These are phyloP conservation scores for Heliamphora pulchella DNA, from an alignment of 179 eudicot species.

Conservation along the genomic window DNA sequence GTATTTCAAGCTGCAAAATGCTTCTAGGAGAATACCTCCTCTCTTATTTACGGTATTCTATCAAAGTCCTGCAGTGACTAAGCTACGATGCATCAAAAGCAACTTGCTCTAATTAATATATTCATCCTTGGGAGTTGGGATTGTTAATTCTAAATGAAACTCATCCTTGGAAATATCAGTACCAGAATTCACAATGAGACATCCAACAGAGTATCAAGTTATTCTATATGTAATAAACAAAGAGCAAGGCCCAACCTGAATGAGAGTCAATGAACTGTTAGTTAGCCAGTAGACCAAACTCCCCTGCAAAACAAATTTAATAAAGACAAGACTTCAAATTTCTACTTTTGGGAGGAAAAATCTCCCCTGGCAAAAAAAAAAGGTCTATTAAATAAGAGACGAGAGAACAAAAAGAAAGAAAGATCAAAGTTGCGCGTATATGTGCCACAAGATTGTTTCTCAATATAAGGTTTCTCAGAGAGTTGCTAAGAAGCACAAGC, in stretches of 20 bases:
- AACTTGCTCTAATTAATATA: not conserved
- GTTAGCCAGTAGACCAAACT: conserved; percentile 87
- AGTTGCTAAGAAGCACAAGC: too few species aligned
- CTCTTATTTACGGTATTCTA: not conserved
- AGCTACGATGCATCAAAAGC: not conserved
- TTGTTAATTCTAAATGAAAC: not conserved
- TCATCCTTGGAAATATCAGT: not conserved
- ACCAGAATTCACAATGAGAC: not conserved
- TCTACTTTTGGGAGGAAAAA: conserved; percentile 6
- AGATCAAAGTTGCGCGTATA: too few species aligned
- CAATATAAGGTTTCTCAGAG: too few species aligned
- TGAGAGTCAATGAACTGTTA: conserved; percentile 57
- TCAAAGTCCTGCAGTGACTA: not conserved
- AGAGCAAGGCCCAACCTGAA: conserved; percentile 55
- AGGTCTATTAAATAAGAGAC: too few species aligned
- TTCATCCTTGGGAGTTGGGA: not conserved
- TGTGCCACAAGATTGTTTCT: too few species aligned
- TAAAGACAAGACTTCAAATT: not conserved
- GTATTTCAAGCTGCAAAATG: not conserved
- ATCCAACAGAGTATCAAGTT: not conserved
- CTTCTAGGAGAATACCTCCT: not conserved
- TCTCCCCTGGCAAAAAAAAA: not conserved
- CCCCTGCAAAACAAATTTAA: conserved; percentile 52
- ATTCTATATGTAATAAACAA: not conserved
- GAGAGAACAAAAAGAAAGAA: too few species aligned